phyloP scores from a whole-genome alignment of 2,329 filamentous ascomycete genomes.

The Pseudopithomyces chartarum region DNA sequence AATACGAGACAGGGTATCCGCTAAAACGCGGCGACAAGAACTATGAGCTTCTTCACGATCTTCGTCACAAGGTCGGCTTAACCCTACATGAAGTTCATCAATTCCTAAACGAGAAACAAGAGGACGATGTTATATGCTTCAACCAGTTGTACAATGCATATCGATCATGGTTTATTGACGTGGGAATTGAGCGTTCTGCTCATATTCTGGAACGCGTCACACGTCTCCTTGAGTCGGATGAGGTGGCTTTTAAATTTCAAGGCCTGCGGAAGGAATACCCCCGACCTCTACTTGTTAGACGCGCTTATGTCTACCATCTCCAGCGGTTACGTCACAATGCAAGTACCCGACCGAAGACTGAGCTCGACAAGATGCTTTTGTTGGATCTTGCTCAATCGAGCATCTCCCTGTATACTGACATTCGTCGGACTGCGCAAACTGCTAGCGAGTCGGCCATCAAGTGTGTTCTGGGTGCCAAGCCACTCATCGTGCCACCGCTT shows the following conservation, averaged over 20 bases:
- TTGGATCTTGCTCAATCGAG: conserved; percentile 88
- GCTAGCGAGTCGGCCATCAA: conserved; percentile 93
- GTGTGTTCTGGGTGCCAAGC: conserved; percentile 83
- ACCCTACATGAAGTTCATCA: conserved; percentile 82
- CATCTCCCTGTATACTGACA: conserved; percentile 91
- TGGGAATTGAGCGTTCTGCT: conserved; percentile 93
- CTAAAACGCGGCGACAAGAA: conserved; percentile 63
- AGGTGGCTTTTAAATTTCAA: conserved; percentile 91
- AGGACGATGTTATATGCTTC: conserved; percentile 96
- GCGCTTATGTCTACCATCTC: conserved; percentile 92
- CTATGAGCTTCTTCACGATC: conserved; percentile 77
- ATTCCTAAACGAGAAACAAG: conserved; percentile 82
- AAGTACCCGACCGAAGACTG: conserved; percentile 82
- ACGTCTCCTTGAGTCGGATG: conserved; percentile 82
- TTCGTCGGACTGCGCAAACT: conserved; percentile 89
- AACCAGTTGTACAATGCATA: conserved; percentile 91
- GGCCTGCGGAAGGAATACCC: conserved; percentile 92
- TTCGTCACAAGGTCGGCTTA: conserved; percentile 79
- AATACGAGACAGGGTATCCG: conserved; percentile 86
- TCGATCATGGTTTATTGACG: conserved; percentile 94
- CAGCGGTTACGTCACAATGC: conserved; percentile 95
- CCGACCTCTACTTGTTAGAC: conserved; percentile 85
- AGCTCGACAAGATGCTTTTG: conserved; percentile 84
- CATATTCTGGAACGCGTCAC: conserved; percentile 89
- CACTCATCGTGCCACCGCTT: conserved; percentile 87